Conservation (phyloP, 2,329 filamentous ascomycete genomes). For the Grosmannia serpens region DNA sequence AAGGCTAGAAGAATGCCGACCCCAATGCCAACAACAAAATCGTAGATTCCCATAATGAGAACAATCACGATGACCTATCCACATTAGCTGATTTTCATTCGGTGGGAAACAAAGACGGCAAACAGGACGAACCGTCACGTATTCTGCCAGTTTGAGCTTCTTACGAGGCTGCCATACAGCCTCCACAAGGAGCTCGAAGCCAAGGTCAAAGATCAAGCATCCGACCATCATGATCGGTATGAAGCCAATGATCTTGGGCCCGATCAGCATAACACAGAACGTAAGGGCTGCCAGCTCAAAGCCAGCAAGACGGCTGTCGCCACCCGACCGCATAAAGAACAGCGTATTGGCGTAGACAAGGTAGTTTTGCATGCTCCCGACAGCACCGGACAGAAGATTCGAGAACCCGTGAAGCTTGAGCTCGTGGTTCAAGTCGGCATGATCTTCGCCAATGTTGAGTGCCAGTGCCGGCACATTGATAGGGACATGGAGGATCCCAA, state of each 20-base stretch:
- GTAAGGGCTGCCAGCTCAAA: constrained; percentile 74
- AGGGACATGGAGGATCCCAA: constrained; percentile 90
- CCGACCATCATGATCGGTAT: constrained; percentile 97
- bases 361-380: constrained; percentile 91
- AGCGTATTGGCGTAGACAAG: constrained; percentile 95
- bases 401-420: constrained; percentile 87
- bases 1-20: constrained; percentile 88
- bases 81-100: constrained; percentile 14
- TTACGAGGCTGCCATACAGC: constrained; percentile 81
- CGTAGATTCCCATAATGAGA: constrained; percentile 89
- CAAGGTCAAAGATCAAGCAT: constrained; percentile 86
- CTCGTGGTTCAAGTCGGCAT: constrained; percentile 82
- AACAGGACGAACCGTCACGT: constrained; percentile 56
- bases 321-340: constrained; percentile 91
- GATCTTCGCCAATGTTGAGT: constrained; percentile 82
- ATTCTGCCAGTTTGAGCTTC: constrained; percentile 78
- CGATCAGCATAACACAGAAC: constrained; percentile 69
- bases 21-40: constrained; percentile 91
- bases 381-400: constrained; percentile 76
- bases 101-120: background rate
- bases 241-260: constrained; percentile 79
- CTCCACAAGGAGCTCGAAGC: constrained; percentile 82
- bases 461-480: constrained; percentile 95
- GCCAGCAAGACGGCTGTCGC: constrained; percentile 75
- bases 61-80: constrained; percentile 69